These are phyloP conservation scores for Cryptococcus sp. DNA, from an alignment of 1,284 basidiomycete genomes.

Conservation along the genomic window DNA sequence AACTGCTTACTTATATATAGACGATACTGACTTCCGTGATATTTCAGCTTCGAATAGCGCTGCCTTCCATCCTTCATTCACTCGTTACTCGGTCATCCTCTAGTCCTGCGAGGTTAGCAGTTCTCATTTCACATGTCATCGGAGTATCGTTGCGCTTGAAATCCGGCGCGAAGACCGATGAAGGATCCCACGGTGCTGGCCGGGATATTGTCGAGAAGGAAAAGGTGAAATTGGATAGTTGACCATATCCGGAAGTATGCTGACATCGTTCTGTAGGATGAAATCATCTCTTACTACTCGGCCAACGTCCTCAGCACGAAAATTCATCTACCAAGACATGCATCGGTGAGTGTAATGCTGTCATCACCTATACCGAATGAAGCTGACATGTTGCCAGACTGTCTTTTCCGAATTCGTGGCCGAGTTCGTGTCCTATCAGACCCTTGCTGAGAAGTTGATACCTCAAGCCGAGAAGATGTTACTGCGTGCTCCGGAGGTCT, in stretches of 20 bases:
- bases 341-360: conserved; percentile 26
- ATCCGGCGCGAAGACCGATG: conserved; percentile 21
- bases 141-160: conserved; percentile 43
- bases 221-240: conserved; percentile 24
- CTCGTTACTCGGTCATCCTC: conserved; percentile 32
- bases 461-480: conserved; percentile 50
- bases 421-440: conserved; percentile 34
- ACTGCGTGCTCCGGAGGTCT: conserved; percentile 48
- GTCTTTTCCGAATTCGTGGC: conserved; percentile 37
- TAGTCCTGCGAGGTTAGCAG: conserved; percentile 30
- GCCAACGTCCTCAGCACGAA: conserved; percentile 47
- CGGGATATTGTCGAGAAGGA: conserved; percentile 32
- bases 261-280: conserved; percentile 22
- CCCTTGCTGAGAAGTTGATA: conserved; percentile 40
- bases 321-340: conserved; percentile 31
- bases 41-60: conserved; percentile 23
- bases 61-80: conserved; percentile 37
- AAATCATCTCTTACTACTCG: conserved; percentile 39
- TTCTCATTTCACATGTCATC: conserved; percentile 44
- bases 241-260: background rate
- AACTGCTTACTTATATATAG: too few relatives aligned
- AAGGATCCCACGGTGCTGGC: conserved; percentile 14
- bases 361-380: background rate
- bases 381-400: conserved; percentile 12
- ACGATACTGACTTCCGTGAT: background rate